Percentiles rank a stretch among this genome's conserved stretches.
Evolutionary conservation across 1,284 basidiomycete genomes (phyloP).

Genomic region (Sanghuangporus sanghuang): DNA sequence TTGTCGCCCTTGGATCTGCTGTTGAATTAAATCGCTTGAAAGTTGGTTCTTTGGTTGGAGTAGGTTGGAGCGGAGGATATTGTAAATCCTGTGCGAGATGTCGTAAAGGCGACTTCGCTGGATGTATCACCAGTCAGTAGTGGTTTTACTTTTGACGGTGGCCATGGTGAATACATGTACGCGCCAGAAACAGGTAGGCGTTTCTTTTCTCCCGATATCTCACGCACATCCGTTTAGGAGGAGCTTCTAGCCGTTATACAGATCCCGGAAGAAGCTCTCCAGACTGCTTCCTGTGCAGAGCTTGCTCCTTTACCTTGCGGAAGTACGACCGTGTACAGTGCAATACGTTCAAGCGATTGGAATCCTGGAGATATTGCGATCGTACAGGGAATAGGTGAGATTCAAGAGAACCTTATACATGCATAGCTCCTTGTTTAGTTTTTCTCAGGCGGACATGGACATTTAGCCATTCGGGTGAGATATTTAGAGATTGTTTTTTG

Average conservation of each 20-base stretch:
- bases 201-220: neutral
- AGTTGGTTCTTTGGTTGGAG: conserved; percentile 19
- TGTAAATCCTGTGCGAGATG: conserved; percentile 20
- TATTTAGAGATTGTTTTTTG: neutral
- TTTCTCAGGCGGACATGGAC: conserved; percentile 26
- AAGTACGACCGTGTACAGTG: conserved; percentile 21
- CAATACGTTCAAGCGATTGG: conserved; percentile 8
- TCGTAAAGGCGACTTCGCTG: conserved; percentile 21
- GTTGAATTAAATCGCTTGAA: conserved; percentile 16
- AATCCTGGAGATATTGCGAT: conserved; percentile 20
- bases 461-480: conserved; percentile 23
- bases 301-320: conserved; percentile 24
- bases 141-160: conserved; percentile 23
- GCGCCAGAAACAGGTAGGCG: conserved; percentile 8
- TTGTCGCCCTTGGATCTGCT: conserved; percentile 18
- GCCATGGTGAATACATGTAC: conserved; percentile 22
- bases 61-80: conserved; percentile 24
- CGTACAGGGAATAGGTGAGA: conserved; percentile 25
- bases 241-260: neutral
- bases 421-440: neutral
- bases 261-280: conserved; percentile 7
- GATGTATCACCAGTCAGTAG: conserved; percentile 19
- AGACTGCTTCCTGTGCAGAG: conserved; percentile 13
- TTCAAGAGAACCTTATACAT: neutral
- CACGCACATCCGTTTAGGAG: too few relatives aligned